These are phyloP conservation scores for Gymnopilus junonius DNA, from an alignment of 768 basidiomycete species.

Conservation along the genomic window DNA sequence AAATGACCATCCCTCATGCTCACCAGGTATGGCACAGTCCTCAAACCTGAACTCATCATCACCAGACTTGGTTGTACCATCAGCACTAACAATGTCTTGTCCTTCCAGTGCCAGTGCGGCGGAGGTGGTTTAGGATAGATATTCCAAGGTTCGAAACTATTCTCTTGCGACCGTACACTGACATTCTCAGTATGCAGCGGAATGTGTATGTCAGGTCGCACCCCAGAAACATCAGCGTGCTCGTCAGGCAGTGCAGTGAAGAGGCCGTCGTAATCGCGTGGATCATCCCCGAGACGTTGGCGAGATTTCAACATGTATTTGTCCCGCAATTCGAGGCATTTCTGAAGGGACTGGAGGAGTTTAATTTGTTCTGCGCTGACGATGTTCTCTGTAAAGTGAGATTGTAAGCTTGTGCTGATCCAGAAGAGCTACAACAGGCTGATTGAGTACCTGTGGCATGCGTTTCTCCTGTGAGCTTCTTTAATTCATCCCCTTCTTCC, in stretches of 20 bases:
- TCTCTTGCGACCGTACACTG: conserved; percentile 11
- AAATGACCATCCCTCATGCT: conserved; percentile 62
- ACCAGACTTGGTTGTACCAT: conserved; percentile 30
- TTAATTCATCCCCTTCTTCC: conserved; percentile 26
- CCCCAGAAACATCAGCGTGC: conserved; percentile 65
- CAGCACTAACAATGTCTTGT: conserved; percentile 50
- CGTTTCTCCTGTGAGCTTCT: conserved; percentile 29
- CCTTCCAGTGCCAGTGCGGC: conserved; percentile 93
- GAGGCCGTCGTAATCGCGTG: conserved; percentile 83
- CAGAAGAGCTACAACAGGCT: background rate
- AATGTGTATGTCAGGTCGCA: conserved; percentile 55
- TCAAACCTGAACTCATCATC: conserved; percentile 68
- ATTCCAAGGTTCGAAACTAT: conserved; percentile 67
- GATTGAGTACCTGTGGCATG: conserved; percentile 32
- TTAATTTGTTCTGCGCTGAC: conserved; percentile 51
- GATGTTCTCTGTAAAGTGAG: conserved; percentile 28
- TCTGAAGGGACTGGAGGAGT: conserved; percentile 75
- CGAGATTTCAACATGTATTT: conserved; percentile 91
- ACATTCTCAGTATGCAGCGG: conserved; percentile 8
- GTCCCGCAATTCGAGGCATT: conserved; percentile 90
- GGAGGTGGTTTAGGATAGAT: conserved; percentile 94
- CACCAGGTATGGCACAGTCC: conserved; percentile 74
- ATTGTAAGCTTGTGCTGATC: background rate
- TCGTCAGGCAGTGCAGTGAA: conserved; percentile 73
- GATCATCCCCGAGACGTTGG: conserved; percentile 95